Base-by-base conservation (phyloP, 805 yeast species). In the Wickerhamiella cacticola region DNA sequence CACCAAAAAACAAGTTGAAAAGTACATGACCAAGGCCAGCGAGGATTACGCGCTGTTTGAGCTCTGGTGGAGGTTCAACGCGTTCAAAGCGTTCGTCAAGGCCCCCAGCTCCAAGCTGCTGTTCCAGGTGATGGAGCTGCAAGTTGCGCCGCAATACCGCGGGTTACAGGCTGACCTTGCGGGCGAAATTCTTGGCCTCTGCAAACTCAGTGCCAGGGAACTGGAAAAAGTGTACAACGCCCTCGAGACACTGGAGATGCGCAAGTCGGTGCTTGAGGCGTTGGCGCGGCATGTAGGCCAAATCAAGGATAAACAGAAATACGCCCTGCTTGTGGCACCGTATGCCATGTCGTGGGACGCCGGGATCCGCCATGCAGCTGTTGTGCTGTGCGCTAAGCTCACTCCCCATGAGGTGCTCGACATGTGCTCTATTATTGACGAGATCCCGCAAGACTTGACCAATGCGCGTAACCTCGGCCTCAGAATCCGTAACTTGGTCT, bases 391-490 rank as follows among this genome's bases (percentile, higher is more conserved):
- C 9, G 47, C 41, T 10, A 8, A 26, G 3, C 23, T 55, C 1
- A 10, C 41, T 12, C 48, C 52, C 1, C 38, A 42, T 1, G 50
- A 41, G 12, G 10, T 58, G 15, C 16, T 80, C n/a, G 63, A 69
- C 25, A 76, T 73, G 45, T 73, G 80, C 51, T 64, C 70, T 45
- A 56, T 75, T 2, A 74, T 88, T 42, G 96, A 86, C 60, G 76
- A 78, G 50, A 72, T 80, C 5, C 94, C 95, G 0, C 68, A 80
- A 45, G 74, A 74, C n/a, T 63, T 87, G 15, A 67, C 74, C 10
- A 76, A 76, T 49, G 81, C 83, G 1, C 77, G 96, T 64, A 94
- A 82, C 56, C 69, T 89, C 2, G 75, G 78, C 21, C 66, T 80
- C 50, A 74, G 94, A 59, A 70, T 81, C 25, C 73, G 96, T 55